Evolutionary conservation across 2,329 filamentous ascomycete species (phyloP), one percentile per base, ranked within the genome.

Genomic region (Neospermospora avenae): DNA sequence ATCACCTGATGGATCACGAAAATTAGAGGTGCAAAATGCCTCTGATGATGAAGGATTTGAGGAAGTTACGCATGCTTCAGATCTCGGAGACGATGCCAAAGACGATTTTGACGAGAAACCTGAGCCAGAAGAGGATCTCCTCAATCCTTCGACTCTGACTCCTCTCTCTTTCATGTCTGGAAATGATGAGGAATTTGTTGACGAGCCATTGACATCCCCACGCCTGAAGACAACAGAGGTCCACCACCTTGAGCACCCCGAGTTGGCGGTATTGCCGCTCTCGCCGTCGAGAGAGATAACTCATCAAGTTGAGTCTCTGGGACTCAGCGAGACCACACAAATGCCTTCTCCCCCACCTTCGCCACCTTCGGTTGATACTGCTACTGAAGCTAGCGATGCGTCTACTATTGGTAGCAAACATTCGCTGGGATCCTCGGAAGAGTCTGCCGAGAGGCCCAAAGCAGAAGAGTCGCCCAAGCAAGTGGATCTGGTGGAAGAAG

Each of bases 31-130:
- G 14, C 89, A 88, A 55, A 96, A 95, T 69, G 86, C 84, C 16
- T 88, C 89, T 13, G 90, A 95, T 65, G 90, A 95, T 65, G 95
- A 98, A 71, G 91, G 90, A 0, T 98, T 97, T 70, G 95, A 99
- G 73, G 92, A 96, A 74, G 93, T 98, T 10, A 82, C 83, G 35
- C 81, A 83, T 51, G 78, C 79, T 48, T 87, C 86, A 31, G 88
- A 91, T 61, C 83, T 91, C 68, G 84, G 84, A 18, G 89, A 93
- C 63, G 87, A 90, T 54, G 84, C 83, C 1, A 89, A 87, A 39
- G 84, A 89, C 63, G 85, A 89, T 63, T 84, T 89, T 60, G 81
- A 86, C 65, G 86, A 86, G 71, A 79, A 77, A 59, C 72, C 75
- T 22, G 73, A 73, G 37, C 65, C 79, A 3, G 81, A 82, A 61